Base-by-base conservation (phyloP, 2,329 filamentous ascomycete genomes). In the Xylaria sp. region DNA sequence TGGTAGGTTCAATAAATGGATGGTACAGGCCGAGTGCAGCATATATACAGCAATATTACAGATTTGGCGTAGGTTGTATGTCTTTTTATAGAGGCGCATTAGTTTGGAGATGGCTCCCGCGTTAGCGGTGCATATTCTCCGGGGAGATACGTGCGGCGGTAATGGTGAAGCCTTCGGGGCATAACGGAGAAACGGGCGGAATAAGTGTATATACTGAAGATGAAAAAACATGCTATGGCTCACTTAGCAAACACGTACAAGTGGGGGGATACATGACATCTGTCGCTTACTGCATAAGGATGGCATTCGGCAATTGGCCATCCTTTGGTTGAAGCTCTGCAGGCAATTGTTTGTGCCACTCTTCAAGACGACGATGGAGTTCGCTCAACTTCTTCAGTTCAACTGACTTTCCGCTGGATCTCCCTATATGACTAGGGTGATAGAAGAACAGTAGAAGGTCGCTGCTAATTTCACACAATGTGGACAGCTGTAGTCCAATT, bases 41-140 rank as follows among this genome's bases (percentile, higher is more conserved):
- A 98, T 97, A 78, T 99, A 99, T 0, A 98, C 94, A 2, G 92
- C 94, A 73, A 98, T 93, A 75, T 98, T 98, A 81, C 93, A 97
- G 38, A 99, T 97, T 77, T 98, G 95, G 4, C 93, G 89, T 13
- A 98, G 81, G 10, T 95, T 93, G 78, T 97, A 96, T 0, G 90
- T 90, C 72, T 95, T 93, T 78, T 97, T 97, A 81, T 98, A 99
- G 1, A 97, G 82, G 0, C 96, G 90, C 81, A 97, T 90, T n/a
- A 97, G 83, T 76, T 97, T 98, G 0, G 94, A 97, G 62, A 98
- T 96, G 70, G 90, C 90, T 1, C 90, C 89, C 0, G 96, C 95
- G 60, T 96, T 94, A 75, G 95, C 92, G 0, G 94, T 96, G 80
- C 95, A 97, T 61, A 97, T 89, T 72, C 94, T 93, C 20, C 95